These are phyloP conservation scores for Hemileccinum impolitum DNA, from an alignment of 768 basidiomycete genomes.

Conservation along the genomic window DNA sequence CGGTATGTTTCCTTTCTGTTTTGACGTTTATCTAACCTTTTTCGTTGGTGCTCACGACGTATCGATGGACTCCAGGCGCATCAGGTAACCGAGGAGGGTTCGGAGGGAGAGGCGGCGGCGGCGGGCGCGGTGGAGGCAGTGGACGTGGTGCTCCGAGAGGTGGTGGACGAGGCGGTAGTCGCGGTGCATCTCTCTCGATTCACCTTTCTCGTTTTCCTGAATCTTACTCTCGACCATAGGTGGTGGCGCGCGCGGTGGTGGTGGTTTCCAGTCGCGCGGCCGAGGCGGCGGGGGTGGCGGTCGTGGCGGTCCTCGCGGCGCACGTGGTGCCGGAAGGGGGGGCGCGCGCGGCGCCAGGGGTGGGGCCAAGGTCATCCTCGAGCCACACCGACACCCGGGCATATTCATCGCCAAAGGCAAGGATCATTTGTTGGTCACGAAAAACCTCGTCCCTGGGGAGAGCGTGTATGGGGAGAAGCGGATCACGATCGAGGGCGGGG, in stretches of 20 bases:
- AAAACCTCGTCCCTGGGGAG: constrained; percentile 96
- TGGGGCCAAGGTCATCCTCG: constrained; percentile 85
- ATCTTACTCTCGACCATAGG: constrained; percentile 6
- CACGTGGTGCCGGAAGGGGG: constrained; percentile 49
- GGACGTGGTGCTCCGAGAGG: constrained; percentile 39
- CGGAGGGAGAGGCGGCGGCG: constrained; percentile 40
- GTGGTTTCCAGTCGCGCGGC: constrained; percentile 28
- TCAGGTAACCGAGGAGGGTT: constrained; percentile 79
- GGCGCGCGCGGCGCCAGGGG: constrained; percentile 70
- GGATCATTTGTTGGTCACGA: constrained; percentile 94
- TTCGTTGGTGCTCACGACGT: background rate
- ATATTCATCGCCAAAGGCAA: constrained; percentile 98
- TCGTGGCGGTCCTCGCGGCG: constrained; percentile 47
- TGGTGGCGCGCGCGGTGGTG: constrained; percentile 17
- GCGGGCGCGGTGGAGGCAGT: constrained; percentile 37
- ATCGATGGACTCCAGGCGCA: constrained; percentile 37
- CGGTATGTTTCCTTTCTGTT: constrained; percentile 21
- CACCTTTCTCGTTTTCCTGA: background rate
- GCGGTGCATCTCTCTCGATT: constrained; percentile 24
- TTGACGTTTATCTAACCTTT: too few relatives aligned
- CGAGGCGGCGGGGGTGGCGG: constrained; percentile 38
- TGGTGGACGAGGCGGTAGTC: constrained; percentile 41
- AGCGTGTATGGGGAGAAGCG: constrained; percentile 98
- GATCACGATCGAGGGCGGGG: constrained; percentile 76
- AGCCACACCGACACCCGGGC: constrained; percentile 92